These are phyloP conservation scores for Endocladia muricata DNA, from an alignment of 31 red algal species.

Conservation along the genomic window DNA sequence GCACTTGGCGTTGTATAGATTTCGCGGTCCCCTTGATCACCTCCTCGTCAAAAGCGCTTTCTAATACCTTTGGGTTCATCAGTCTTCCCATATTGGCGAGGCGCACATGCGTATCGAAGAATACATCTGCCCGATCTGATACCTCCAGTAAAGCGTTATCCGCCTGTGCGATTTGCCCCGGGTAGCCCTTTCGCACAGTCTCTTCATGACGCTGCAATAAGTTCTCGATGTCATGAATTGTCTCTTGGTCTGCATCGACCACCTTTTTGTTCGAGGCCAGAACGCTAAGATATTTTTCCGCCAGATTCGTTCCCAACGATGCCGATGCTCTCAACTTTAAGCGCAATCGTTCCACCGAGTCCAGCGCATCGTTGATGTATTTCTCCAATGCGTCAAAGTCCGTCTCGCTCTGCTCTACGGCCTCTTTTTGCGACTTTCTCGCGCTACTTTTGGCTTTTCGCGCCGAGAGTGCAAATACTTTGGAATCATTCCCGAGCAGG, in stretches of 20 bases:
- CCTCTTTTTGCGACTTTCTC: constrained; percentile 13
- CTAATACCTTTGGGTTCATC: neutral
- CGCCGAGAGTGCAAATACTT: constrained; percentile 44
- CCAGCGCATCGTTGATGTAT: constrained; percentile 36
- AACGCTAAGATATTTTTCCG: constrained; percentile 18
- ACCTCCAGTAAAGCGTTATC: constrained; percentile 29
- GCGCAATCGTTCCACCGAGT: constrained; percentile 37
- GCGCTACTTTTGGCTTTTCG: too few species aligned
- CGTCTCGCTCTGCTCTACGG: neutral
- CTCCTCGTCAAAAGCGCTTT: constrained; percentile 25
- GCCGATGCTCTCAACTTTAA: constrained; percentile 46
- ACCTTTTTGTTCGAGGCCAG: neutral
- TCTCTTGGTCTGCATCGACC: constrained; percentile 2
- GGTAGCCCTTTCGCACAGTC: neutral
- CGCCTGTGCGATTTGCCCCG: constrained; percentile 7
- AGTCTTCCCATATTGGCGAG: constrained; percentile 16
- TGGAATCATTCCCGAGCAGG: constrained; percentile 35
- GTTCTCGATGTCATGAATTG: constrained; percentile 5
- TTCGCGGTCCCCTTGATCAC: constrained; percentile 11
- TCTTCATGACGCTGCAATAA: neutral
- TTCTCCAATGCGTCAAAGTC: constrained; percentile 35
- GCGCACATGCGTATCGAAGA: constrained; percentile 19
- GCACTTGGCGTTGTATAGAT: constrained; percentile 8
- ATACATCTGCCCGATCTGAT: constrained; percentile 7
- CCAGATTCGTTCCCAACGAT: neutral